A percentile compares a stretch with the other conserved stretches of the same genome.
Evolutionary conservation across 352 stramenopile species (phyloP).

Genomic region (Pythium volutum): DNA sequence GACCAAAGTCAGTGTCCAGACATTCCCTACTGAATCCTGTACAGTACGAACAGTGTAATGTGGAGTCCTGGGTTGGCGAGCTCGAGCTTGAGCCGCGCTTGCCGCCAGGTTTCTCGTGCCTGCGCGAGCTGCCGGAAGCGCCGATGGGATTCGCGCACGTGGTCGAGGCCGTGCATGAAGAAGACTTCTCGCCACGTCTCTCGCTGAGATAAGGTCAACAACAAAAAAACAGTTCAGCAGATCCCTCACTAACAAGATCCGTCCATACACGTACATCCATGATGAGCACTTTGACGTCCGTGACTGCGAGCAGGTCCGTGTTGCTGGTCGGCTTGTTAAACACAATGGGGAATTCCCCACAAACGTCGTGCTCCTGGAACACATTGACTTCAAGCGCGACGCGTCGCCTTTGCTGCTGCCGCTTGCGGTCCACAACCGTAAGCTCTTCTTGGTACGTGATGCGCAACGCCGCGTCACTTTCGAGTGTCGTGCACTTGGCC

Average conservation of each 20-base stretch:
- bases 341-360: conserved; percentile 60
- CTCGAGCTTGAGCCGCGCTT: conserved; percentile 71
- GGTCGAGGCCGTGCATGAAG: conserved; percentile 66
- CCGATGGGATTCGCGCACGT: conserved; percentile 52
- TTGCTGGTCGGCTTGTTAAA: conserved; percentile 59
- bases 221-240: background rate
- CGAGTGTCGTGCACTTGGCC: conserved; percentile 42
- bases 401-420: conserved; percentile 39
- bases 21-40: background rate
- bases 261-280: conserved; percentile 56
- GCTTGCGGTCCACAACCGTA: conserved; percentile 17
- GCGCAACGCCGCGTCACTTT: conserved; percentile 32
- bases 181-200: conserved; percentile 82
- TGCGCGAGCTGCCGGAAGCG: conserved; percentile 62
- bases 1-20: background rate
- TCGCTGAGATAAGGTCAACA: conserved; percentile 31
- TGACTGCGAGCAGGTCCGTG: conserved; percentile 71
- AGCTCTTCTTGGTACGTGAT: conserved; percentile 32
- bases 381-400: conserved; percentile 69
- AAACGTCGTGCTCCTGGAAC: conserved; percentile 82
- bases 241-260: background rate
- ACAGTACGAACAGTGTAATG: conserved; percentile 53
- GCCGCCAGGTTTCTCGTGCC: conserved; percentile 69
- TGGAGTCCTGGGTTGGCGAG: conserved; percentile 64
- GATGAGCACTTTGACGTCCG: conserved; percentile 74